phyloP scores from a whole-genome alignment of 2,329 filamentous ascomycete species.

The Pseudocercospora pini-densiflorae region DNA sequence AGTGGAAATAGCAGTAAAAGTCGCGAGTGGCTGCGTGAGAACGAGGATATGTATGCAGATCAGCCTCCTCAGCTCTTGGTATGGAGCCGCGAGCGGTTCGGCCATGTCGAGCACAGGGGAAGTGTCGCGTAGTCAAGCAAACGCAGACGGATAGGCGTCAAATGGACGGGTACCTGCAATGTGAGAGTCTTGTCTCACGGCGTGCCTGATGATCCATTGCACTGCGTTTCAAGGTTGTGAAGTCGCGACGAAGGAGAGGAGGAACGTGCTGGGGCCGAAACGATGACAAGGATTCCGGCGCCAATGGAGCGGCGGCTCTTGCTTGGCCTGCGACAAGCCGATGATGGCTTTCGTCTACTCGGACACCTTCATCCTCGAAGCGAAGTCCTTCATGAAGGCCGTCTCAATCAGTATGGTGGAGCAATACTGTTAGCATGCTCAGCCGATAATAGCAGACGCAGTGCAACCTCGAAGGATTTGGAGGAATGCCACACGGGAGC shows the following conservation, averaged over 20 bases:
- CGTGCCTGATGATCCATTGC: neutral
- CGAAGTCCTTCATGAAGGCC: too few relatives aligned
- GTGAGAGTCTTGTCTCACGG: neutral
- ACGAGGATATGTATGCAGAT: slow-evolving; percentile 2
- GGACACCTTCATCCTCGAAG: too few relatives aligned
- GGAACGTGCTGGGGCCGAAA: neutral
- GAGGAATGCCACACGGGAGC: too few relatives aligned
- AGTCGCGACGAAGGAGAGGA: neutral
- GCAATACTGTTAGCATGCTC: too few relatives aligned
- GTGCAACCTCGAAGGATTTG: too few relatives aligned
- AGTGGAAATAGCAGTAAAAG: neutral
- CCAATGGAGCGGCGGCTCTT: neutral
- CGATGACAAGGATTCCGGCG: neutral
- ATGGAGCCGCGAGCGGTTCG: neutral
- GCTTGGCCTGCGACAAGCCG: neutral
- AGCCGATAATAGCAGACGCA: too few relatives aligned
- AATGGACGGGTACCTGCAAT: neutral
- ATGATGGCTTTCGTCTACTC: too few relatives aligned
- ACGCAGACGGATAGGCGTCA: neutral
- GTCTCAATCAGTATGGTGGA: neutral
- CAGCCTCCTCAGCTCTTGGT: slow-evolving; percentile 3
- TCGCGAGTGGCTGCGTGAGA: neutral
- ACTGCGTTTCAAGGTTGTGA: neutral
- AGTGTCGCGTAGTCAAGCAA: neutral
- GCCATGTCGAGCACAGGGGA: neutral